Base-by-base conservation (phyloP, 1,139 yeast genomes). In the Debaryomyces sp. region DNA sequence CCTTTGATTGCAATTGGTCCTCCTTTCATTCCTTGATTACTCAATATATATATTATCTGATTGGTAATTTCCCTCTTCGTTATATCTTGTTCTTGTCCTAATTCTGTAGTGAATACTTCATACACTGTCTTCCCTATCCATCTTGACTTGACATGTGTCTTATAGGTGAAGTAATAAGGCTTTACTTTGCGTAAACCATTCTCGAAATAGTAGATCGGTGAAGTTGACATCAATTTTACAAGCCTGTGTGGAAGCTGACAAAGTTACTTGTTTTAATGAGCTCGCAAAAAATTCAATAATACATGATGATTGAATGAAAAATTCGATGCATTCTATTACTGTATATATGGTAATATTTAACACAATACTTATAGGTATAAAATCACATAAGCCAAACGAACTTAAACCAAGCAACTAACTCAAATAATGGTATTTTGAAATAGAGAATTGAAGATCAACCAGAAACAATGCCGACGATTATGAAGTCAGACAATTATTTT, bases 61-160 rank as follows among this genome's bases (percentile, higher is more conserved):
- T 58, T 49, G 6, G 43, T 45, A 12, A 72, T 61, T 35, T 71
- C 78, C 6, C 55, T 47, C 17, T 57, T 48, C 4, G 71, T 59
- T 15, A 59, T 55, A 0, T 56, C 57, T n/a, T 53, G 54, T 7
- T 53, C 51, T 43, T 71, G 75, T n/a, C 79, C 78, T 37, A 81
- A 73, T 52, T 81, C 86, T 1, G 59, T 49, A 2, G 67, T 58
- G 43, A 75, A 75, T 2, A 81, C 70, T 6, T 80, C 80, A 1
- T 68, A 42, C 1, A 78, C 59, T 1, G 82, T 71, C 38, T 67
- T 61, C 2, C 74, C 77, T 7, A 68, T 59, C 86, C 86, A 81
- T 39, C 86, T 61, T 2, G 71, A 69, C 54, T 81, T 81, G 10
- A 71, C 77, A 17, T 71, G 69, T 0, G 82, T 77, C 36, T 60